Conservation (phyloP, 768 basidiomycete species). For the Boletus fagicola region DNA sequence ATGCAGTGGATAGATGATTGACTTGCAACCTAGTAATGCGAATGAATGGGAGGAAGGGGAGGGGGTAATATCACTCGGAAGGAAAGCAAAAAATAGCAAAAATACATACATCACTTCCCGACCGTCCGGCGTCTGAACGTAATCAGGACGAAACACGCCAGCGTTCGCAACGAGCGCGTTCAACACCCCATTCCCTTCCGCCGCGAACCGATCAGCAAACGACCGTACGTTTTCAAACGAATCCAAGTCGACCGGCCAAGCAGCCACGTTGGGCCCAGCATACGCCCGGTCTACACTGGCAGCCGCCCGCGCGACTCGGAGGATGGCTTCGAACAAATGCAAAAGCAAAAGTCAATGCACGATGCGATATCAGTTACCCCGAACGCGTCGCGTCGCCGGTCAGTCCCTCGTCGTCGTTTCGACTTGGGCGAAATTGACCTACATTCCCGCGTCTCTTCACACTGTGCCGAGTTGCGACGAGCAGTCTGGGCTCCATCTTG, state of each 20-base stretch:
- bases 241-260: constrained; percentile 35
- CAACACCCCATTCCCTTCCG: constrained; percentile 17
- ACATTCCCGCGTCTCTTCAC: constrained; percentile 18
- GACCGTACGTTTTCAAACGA: constrained; percentile 30
- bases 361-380: neutral
- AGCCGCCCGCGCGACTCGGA: constrained; percentile 11
- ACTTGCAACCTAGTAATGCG: constrained; percentile 31
- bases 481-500: constrained; percentile 27
- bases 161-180: constrained; percentile 34
- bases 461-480: constrained; percentile 31
- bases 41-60: no score
- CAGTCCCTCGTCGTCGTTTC: neutral
- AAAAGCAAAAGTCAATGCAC: neutral
- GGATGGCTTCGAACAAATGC: constrained; percentile 10
- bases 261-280: constrained; percentile 8
- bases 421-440: neutral
- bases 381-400: no score
- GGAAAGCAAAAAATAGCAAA: neutral
- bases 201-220: constrained; percentile 32
- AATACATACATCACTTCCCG: constrained; percentile 48
- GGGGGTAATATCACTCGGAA: neutral
- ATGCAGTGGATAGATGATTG: constrained; percentile 33
- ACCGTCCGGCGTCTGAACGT: constrained; percentile 38
- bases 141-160: constrained; percentile 15
- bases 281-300: no score